Percentiles rank a stretch among this genome's conserved stretches.
Conservation (phyloP, 768 basidiomycete species). For the Lactarius vividus region DNA sequence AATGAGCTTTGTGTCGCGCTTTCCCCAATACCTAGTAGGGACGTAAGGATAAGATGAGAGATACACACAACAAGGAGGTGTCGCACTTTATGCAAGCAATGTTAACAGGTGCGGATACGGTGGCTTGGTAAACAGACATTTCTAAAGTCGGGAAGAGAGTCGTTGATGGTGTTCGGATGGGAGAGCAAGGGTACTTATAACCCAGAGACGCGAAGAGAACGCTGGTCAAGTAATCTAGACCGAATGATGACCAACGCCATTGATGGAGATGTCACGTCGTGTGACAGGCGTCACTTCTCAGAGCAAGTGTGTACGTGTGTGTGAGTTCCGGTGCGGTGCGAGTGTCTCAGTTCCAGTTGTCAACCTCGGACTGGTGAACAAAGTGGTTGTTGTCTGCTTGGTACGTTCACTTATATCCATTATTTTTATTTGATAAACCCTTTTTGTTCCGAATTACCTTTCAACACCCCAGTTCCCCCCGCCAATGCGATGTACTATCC, state of each 20-base stretch:
- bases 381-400: conserved; percentile 4
- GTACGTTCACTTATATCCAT: neutral
- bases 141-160: conserved; percentile 24
- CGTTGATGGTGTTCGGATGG: neutral
- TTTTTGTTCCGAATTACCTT: conserved; percentile 26
- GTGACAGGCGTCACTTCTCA: neutral
- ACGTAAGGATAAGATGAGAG: neutral
- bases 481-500: conserved; percentile 75
- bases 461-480: conserved; percentile 24
- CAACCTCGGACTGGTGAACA: neutral
- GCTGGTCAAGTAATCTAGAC: conserved; percentile 11
- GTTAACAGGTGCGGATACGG: conserved; percentile 91
- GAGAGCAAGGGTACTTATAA: conserved; percentile 20
- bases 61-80: conserved; percentile 18
- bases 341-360: neutral
- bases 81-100: conserved; percentile 96
- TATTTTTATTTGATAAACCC: neutral
- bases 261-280: neutral
- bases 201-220: conserved; percentile 29
- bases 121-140: conserved; percentile 77
- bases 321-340: neutral
- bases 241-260: conserved; percentile 18
- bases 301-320: neutral
- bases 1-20: conserved; percentile 92
- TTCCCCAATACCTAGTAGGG: conserved; percentile 91